Base-by-base conservation (phyloP, 345 rosid genomes). In the Salix brachista region DNA sequence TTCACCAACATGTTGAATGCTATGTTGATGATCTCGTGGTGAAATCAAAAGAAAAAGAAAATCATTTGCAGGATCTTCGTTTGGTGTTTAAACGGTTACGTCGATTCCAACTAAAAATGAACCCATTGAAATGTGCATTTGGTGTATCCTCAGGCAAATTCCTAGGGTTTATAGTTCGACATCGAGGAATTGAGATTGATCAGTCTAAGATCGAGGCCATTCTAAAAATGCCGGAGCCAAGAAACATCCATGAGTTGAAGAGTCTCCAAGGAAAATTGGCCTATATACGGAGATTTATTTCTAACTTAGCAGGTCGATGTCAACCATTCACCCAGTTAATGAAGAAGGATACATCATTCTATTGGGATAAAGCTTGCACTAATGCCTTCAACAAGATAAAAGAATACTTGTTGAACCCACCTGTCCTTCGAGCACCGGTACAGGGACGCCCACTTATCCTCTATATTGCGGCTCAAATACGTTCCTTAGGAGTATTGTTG, bases 111-210 rank as follows among this genome's bases (percentile, higher is more conserved):
- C 19, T 69, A 2, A 50, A 68, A 19, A 21, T 25, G 21, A 71
- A 36, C 3, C 65, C 21, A 4, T 36, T 44, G 6, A 78, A 72
- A 14, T 72, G 60, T 18, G 50, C 76, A 1, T 74, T 74, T 61
- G 64, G 65, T 28, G 78, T 75, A 0, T 42, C 71, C 4, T 21
- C 71, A 0, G 46, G 72, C 3, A 78, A 78, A 10, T 67, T 78
- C 10, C 4, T 56, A 0, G 74, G 78, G 0, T 73, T 67, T 17
- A 41, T 79, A 13, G 23, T 79, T 0, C n/a, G 50, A 4, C 69
- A 73, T n/a, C 10, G 34, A 1, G 81, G 81, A 1, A 65, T 52
- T 6, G 61, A 78, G 23, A 39, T 78, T 7, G 81, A 72, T 66
- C 67, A 48, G 4, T 54, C 65, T 4, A 78, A 78, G 21, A 52